phyloP scores from a whole-genome alignment of 495 filamentous ascomycete genomes.

The Pseudotulostoma volvatum region DNA sequence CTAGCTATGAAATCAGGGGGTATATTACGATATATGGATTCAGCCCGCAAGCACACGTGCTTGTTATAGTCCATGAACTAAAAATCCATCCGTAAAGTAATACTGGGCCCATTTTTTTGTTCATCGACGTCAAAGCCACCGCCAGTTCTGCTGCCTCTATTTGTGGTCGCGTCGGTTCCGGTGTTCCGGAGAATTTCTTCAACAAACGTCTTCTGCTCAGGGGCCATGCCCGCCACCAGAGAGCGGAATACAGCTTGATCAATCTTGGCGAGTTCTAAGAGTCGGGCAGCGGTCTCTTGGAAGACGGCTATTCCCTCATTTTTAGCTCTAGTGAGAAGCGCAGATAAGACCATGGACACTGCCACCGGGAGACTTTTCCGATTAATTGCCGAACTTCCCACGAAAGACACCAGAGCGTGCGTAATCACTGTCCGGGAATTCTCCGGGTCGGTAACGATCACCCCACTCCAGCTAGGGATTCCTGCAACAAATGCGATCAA shows the following conservation, averaged over 20 bases:
- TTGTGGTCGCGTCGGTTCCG: slow-evolving; percentile 18
- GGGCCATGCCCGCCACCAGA: slow-evolving; percentile 55
- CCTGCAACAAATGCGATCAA: slow-evolving; percentile 59
- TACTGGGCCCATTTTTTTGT: slow-evolving; percentile 54
- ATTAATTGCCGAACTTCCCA: slow-evolving; percentile 33
- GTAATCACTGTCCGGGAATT: slow-evolving; percentile 49
- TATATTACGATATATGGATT: no score
- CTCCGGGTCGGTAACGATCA: slow-evolving; percentile 51
- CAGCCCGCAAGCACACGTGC: no score
- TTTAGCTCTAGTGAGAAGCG: slow-evolving; percentile 58
- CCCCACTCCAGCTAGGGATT: slow-evolving; percentile 35
- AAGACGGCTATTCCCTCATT: slow-evolving; percentile 32
- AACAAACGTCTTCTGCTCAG: slow-evolving; percentile 56
- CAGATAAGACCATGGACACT: slow-evolving; percentile 59
- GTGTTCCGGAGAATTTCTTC: slow-evolving; percentile 65
- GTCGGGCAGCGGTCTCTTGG: slow-evolving; percentile 51
- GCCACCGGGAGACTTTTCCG: slow-evolving; percentile 37
- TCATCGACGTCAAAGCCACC: slow-evolving; percentile 23
- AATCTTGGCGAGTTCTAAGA: slow-evolving; percentile 66
- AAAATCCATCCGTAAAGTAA: slow-evolving; percentile 93
- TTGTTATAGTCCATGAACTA: no score
- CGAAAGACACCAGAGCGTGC: slow-evolving; percentile 57
- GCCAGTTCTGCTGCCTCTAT: slow-evolving; percentile 15
- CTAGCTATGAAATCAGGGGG: no score
- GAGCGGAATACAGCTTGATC: slow-evolving; percentile 58